Evolutionary conservation across 345 rosid species (phyloP).

Genomic region (Arabidopsis suecica): DNA sequence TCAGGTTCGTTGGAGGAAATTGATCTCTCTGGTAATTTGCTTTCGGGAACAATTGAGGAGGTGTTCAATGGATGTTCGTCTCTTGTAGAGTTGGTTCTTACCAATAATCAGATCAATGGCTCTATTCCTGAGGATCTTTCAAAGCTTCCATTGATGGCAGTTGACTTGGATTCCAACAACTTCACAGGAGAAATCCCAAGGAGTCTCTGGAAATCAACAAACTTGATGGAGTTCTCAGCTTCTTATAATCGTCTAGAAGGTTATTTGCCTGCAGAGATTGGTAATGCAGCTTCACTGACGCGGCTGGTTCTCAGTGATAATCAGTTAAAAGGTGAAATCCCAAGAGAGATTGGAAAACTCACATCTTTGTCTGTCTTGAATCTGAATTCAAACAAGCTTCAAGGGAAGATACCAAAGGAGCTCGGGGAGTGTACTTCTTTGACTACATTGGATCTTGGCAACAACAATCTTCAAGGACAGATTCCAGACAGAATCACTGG

Average conservation of each 20-base stretch:
- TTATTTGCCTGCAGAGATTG: constrained; percentile 61
- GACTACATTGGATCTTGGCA: constrained; percentile 82
- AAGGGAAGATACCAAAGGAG: constrained; percentile 67
- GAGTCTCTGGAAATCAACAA: constrained; percentile 63
- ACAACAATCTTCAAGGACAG: constrained; percentile 69
- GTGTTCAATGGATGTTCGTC: constrained; percentile 64
- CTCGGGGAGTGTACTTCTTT: constrained; percentile 70
- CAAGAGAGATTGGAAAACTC: constrained; percentile 76
- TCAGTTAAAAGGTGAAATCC: constrained; percentile 59
- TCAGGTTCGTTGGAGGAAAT: constrained; percentile 61
- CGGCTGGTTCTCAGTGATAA: constrained; percentile 73
- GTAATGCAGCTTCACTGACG: constrained; percentile 60
- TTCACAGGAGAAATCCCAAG: constrained; percentile 67
- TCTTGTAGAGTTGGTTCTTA: constrained; percentile 65
- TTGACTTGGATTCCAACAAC: constrained; percentile 78
- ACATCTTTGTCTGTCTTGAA: constrained; percentile 64
- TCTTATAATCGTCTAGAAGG: constrained; percentile 67
- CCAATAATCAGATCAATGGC: constrained; percentile 64
- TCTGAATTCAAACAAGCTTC: constrained; percentile 74
- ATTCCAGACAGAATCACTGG: constrained; percentile 65
- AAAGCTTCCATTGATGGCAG: constrained; percentile 71
- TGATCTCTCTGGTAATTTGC: constrained; percentile 62
- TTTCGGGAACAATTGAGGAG: constrained; percentile 62
- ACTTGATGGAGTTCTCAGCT: constrained; percentile 81
- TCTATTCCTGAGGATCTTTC: constrained; percentile 65